Evolutionary conservation across 805 yeast species (phyloP).

Genomic region (Yarrowia sp.): DNA sequence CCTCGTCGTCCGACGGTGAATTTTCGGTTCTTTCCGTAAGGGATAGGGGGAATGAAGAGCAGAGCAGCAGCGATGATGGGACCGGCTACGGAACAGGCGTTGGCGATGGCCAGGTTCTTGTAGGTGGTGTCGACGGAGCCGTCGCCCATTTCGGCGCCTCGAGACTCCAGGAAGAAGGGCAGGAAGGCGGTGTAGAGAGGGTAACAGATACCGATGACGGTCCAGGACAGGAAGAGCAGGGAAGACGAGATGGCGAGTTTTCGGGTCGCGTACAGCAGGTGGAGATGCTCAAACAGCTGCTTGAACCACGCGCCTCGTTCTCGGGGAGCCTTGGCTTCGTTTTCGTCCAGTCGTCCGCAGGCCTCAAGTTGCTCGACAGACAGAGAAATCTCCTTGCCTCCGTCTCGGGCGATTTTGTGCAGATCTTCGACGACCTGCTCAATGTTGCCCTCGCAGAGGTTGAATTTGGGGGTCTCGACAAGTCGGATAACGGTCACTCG

Average conservation of each 20-base stretch:
- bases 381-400: constrained; percentile 53
- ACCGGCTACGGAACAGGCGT: constrained; percentile 58
- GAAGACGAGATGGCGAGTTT: constrained; percentile 55
- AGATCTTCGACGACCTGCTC: constrained; percentile 57
- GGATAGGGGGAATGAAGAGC: constrained; percentile 19
- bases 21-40: background rate
- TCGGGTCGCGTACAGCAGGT: constrained; percentile 58
- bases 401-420: constrained; percentile 58
- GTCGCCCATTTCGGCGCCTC: constrained; percentile 54
- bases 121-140: constrained; percentile 45
- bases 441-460: constrained; percentile 60
- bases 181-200: constrained; percentile 63
- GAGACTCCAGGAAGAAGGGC: constrained; percentile 58
- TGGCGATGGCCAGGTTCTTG: constrained; percentile 52
- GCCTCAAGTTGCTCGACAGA: constrained; percentile 58
- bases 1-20: constrained; percentile 61
- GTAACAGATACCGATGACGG: constrained; percentile 64
- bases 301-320: constrained; percentile 36
- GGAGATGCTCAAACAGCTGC: constrained; percentile 45
- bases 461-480: constrained; percentile 64
- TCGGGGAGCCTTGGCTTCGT: constrained; percentile 6
- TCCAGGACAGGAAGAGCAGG: constrained; percentile 62
- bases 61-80: constrained; percentile 56
- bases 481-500: constrained; percentile 57
- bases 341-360: constrained; percentile 53